Conservation (phyloP, 805 yeast species). For the Schizosaccharomyces japonicus region DNA sequence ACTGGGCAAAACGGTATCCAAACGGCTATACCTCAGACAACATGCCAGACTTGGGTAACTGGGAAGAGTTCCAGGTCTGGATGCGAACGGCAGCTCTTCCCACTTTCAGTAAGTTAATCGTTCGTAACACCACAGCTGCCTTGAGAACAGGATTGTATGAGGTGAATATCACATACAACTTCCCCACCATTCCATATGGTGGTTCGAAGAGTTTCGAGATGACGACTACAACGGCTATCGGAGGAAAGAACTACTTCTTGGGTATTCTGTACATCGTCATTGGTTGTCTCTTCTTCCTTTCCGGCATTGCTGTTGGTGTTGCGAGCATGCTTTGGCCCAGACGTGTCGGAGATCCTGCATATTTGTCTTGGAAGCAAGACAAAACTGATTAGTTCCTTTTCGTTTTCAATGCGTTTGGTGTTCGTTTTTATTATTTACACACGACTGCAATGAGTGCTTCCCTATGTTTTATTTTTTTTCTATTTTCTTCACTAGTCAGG, state of each 20-base stretch:
- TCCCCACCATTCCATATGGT: slow-evolving; percentile 60
- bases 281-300: slow-evolving; percentile 48
- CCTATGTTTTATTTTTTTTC: too few species aligned
- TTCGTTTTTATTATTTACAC: too few species aligned
- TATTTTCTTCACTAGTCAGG: too few species aligned
- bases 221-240: slow-evolving; percentile 60
- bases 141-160: slow-evolving; percentile 46
- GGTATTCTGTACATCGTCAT: slow-evolving; percentile 71
- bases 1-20: slow-evolving; percentile 62
- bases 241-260: slow-evolving; percentile 65
- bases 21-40: slow-evolving; percentile 65
- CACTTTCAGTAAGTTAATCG: slow-evolving; percentile 59
- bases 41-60: slow-evolving; percentile 45
- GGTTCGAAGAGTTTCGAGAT: slow-evolving; percentile 70
- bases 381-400: too few species aligned
- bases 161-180: slow-evolving; percentile 41
- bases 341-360: slow-evolving; percentile 59
- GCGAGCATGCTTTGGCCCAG: slow-evolving; percentile 72
- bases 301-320: slow-evolving; percentile 50
- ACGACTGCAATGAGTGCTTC: too few species aligned
- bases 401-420: too few species aligned
- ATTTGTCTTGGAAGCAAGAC: slow-evolving; percentile 21
- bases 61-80: slow-evolving; percentile 90
- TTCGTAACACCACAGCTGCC: slow-evolving; percentile 37
- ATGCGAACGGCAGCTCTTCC: slow-evolving; percentile 93